Conservation (phyloP, 257 asterid genomes). For the Solanum peruvianum region DNA sequence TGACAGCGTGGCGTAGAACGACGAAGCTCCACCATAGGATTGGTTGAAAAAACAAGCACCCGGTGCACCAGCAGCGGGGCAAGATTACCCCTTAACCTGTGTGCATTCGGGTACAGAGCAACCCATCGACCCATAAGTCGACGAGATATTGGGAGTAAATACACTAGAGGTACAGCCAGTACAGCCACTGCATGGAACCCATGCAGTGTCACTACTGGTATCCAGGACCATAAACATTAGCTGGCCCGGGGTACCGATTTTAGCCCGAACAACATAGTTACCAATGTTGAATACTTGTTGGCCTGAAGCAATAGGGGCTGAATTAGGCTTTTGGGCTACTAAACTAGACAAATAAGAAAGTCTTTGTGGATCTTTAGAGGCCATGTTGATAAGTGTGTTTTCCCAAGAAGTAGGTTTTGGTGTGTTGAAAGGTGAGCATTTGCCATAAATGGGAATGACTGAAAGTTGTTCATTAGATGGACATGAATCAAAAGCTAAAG, state of each 20-base stretch:
- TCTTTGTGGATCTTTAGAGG: slow-evolving; percentile 55
- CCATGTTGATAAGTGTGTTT: slow-evolving; percentile 52
- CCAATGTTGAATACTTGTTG: slow-evolving; percentile 46
- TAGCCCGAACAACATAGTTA: slow-evolving; percentile 62
- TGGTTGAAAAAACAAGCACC: slow-evolving; percentile 59
- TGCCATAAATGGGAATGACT: slow-evolving; percentile 56
- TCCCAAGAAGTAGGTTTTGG: slow-evolving; percentile 45
- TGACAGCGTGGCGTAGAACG: slow-evolving; percentile 52
- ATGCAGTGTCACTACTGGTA: slow-evolving; percentile 73
- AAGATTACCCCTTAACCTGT: slow-evolving; percentile 48
- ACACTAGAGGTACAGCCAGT: slow-evolving; percentile 42
- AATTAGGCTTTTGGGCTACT: slow-evolving; percentile 33
- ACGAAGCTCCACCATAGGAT: slow-evolving; percentile 64
- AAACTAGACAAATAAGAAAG: slow-evolving; percentile 56
- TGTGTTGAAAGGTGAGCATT: slow-evolving; percentile 69
- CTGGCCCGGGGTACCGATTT: slow-evolving; percentile 78
- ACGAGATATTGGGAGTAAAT: slow-evolving; percentile 49
- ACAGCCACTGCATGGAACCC: slow-evolving; percentile 91
- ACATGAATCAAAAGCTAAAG: slow-evolving; percentile 42
- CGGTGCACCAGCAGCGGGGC: slow-evolving; percentile 36
- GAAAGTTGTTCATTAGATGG: slow-evolving; percentile 47
- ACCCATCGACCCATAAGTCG: slow-evolving; percentile 44
- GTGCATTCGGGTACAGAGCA: slow-evolving; percentile 68
- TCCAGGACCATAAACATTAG: slow-evolving; percentile 82
- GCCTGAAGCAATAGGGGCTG: slow-evolving; percentile 65